Evolutionary conservation across 179 eudicot species (phyloP), one percentile per base, ranked within the genome.

Genomic region (Dionaea muscipula): DNA sequence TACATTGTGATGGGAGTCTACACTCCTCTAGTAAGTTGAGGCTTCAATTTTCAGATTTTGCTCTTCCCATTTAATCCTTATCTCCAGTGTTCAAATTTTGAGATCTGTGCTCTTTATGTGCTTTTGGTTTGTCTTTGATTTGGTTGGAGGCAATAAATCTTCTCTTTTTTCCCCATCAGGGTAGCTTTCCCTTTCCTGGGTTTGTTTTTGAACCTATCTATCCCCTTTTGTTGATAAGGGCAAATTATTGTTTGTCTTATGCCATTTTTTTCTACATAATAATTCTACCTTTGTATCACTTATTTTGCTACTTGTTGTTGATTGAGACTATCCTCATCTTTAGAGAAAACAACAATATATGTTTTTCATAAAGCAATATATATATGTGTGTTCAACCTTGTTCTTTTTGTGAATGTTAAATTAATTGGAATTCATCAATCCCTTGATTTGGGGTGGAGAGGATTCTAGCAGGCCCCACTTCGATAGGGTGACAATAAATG

Each of bases 1-100:
- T 88, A 82, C 53, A 83, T 85, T 43, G 81, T 74, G 43, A 83
- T 88, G 79, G 99, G 96, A 58, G 66, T 93, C 62, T 93, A 93
- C 67, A 93, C 96, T 69, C 96, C 96, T 75, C 85, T 93, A 49
- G 99, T 93, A 65, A 82, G 95, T 70, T 48, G 2, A n/a, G 18
- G 23, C 39, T 26, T 37, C n/a, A 3, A 20, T 40, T 27, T 56
- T 17, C 24, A 3, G 23, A 21, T 44, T 39, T 21, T 13, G 36
- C 11, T 26, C 19, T 26, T 17, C 53, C 17, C n/a, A 16, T 38
- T 47, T 27, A 28, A 39, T 64, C 2, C 52, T 25, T 43, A 20
- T 24, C 41, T 21, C 28, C 4, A 14, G 31, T 16, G 27, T n/a
- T 13, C 20, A 31, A 3, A 7, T 64, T 59, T 60, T 77, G 72